A percentile compares a stretch with the other conserved stretches of the same genome.
Conservation (phyloP, 2,329 filamentous ascomycete species). For the Alternaria hordeiaustralica region DNA sequence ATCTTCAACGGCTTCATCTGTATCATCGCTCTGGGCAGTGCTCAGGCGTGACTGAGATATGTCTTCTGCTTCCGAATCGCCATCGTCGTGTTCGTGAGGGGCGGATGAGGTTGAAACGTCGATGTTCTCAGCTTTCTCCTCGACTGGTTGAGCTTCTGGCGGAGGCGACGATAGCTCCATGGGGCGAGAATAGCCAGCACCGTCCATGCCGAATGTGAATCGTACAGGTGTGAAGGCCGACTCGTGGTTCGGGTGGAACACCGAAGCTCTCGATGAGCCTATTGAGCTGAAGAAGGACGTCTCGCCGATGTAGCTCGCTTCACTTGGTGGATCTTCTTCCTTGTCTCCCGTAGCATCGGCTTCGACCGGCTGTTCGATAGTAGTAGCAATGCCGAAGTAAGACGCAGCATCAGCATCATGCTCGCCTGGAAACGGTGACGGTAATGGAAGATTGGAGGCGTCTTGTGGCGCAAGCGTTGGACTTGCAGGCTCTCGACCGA, state of each 20-base stretch:
- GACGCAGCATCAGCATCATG: slow-evolving; percentile 28
- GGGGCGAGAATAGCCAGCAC: slow-evolving; percentile 30
- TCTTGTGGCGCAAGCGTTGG: slow-evolving; percentile 43
- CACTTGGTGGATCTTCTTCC: slow-evolving; percentile 17
- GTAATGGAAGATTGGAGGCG: slow-evolving; percentile 46
- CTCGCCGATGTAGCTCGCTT: slow-evolving; percentile 37
- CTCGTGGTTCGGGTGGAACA: slow-evolving; percentile 39
- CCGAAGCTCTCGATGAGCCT: slow-evolving; percentile 29
- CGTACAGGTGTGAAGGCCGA: slow-evolving; percentile 45
- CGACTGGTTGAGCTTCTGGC: slow-evolving; percentile 10
- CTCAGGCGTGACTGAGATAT: neutral
- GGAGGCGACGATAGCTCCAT: slow-evolving; percentile 26
- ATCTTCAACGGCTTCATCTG: neutral
- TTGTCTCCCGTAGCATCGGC: slow-evolving; percentile 2
- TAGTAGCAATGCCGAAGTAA: slow-evolving; percentile 35
- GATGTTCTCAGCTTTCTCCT: neutral
- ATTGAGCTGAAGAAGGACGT: slow-evolving; percentile 46
- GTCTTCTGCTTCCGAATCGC: neutral
- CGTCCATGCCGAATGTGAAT: slow-evolving; percentile 47
- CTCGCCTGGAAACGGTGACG: slow-evolving; percentile 47
- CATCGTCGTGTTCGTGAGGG: neutral
- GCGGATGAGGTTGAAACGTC: neutral
- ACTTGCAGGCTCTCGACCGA: slow-evolving; percentile 43
- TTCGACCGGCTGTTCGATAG: slow-evolving; percentile 1
- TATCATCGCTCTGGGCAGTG: neutral